Conservation (phyloP, 2,329 filamentous ascomycete genomes). For the Colletotrichum sp. region DNA sequence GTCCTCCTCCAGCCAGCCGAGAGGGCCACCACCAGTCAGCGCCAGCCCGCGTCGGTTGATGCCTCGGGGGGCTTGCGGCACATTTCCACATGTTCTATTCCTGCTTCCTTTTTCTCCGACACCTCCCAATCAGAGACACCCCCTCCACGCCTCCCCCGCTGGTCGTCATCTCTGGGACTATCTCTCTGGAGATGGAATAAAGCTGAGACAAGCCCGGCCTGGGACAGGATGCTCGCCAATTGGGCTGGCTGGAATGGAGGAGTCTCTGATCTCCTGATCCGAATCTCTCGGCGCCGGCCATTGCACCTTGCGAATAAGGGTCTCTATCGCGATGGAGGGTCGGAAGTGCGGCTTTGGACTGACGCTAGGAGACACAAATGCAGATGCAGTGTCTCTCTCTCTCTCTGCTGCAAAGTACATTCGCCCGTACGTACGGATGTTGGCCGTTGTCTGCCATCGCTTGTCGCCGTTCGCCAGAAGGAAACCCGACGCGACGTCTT, state of each 20-base stretch:
- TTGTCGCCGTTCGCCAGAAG: not conserved
- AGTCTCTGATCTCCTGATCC: not conserved
- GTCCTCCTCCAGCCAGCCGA: not conserved
- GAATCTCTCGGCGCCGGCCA: not conserved
- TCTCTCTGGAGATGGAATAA: conserved; percentile 8
- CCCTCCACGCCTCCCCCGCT: conserved; percentile 4
- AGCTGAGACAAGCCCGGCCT: conserved; percentile 14
- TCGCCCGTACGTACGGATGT: not conserved
- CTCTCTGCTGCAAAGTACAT: not conserved
- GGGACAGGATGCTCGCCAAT: not conserved
- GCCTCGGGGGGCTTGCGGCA: not conserved
- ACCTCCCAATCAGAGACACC: conserved; percentile 9
- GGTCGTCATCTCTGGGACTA: conserved; percentile 8
- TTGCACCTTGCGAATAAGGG: not conserved
- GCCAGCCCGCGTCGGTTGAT: not conserved
- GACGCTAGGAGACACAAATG: not conserved
- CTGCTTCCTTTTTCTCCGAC: conserved; percentile 19
- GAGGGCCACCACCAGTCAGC: not conserved
- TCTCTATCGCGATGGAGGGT: conserved; percentile 3
- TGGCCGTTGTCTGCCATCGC: not conserved
- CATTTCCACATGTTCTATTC: conserved; percentile 18
- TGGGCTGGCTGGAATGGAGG: not conserved
- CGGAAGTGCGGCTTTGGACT: not conserved
- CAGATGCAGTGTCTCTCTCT: not conserved
- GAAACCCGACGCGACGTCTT: not conserved